phyloP scores from a whole-genome alignment of 2,329 filamentous ascomycete genomes.

The Penicillium sp. region DNA sequence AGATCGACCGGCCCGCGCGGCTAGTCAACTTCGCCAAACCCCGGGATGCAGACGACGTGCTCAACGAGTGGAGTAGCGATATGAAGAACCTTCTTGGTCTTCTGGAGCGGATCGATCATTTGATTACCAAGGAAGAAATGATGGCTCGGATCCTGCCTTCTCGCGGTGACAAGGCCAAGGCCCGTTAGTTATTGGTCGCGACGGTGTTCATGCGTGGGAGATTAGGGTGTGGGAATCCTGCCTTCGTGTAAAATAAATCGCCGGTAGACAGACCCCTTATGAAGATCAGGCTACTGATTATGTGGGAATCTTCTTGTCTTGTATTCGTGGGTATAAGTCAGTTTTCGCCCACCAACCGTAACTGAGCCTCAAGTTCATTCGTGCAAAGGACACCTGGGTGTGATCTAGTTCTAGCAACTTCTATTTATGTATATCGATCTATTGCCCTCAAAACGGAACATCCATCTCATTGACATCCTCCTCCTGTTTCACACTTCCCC shows the following conservation, averaged over 20 bases:
- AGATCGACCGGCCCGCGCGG: conserved; percentile 90
- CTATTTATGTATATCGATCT: neutral
- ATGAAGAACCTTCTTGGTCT: conserved; percentile 90
- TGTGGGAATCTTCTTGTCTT: conserved; percentile 8
- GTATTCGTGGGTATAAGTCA: conserved; percentile 2
- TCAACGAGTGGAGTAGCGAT: conserved; percentile 98
- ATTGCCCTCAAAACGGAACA: conserved; percentile 53
- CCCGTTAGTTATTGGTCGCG: conserved; percentile 25
- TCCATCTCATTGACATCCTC: conserved; percentile 66
- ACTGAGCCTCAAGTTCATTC: too few relatives aligned
- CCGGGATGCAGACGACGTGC: conserved; percentile 86
- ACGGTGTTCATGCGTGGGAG: conserved; percentile 3
- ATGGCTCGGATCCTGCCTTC: conserved; percentile 90
- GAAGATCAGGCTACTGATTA: conserved; percentile 10
- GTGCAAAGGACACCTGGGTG: too few relatives aligned
- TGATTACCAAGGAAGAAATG: conserved; percentile 99
- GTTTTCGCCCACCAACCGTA: too few relatives aligned
- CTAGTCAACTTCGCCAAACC: conserved; percentile 94
- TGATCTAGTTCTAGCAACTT: too few relatives aligned
- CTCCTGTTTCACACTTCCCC: conserved; percentile 43
- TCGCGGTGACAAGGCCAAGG: conserved; percentile 40
- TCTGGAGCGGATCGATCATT: conserved; percentile 87
- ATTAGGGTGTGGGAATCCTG: conserved; percentile 16
- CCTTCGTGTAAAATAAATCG: conserved; percentile 32
- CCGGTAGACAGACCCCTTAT: conserved; percentile 29